Conservation (phyloP, 1,139 yeast genomes). For the Kurtzmaniella quercitrusa region DNA sequence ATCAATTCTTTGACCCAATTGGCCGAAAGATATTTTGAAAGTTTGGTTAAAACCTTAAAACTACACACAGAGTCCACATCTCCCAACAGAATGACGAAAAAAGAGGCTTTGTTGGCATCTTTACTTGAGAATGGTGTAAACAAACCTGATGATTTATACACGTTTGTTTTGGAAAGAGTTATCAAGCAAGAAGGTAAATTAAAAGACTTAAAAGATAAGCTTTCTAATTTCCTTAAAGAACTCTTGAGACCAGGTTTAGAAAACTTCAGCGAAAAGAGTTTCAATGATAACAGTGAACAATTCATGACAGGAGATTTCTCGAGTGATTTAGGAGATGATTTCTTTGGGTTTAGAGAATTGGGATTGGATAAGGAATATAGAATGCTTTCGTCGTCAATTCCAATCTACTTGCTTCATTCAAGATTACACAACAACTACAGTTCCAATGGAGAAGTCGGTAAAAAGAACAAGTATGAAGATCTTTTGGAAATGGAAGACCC, state of each 20-base stretch:
- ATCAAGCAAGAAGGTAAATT: slow-evolving; percentile 67
- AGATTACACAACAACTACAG: slow-evolving; percentile 55
- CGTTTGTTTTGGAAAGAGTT: slow-evolving; percentile 71
- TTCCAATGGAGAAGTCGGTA: slow-evolving; percentile 37
- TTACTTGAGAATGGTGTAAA: slow-evolving; percentile 81
- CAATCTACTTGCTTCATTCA: slow-evolving; percentile 82
- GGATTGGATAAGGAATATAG: slow-evolving; percentile 94
- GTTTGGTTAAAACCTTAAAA: slow-evolving; percentile 68
- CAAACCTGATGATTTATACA: slow-evolving; percentile 71
- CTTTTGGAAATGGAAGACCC: slow-evolving; percentile 49
- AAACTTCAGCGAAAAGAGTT: slow-evolving; percentile 67
- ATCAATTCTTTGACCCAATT: slow-evolving; percentile 76
- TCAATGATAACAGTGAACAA: slow-evolving; percentile 88
- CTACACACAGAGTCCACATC: slow-evolving; percentile 66
- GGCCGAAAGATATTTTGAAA: slow-evolving; percentile 75
- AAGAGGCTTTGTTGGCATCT: slow-evolving; percentile 55
- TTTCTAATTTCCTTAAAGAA: slow-evolving; percentile 74
- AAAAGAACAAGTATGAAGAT: slow-evolving; percentile 58
- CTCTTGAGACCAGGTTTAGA: slow-evolving; percentile 81
- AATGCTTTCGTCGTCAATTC: slow-evolving; percentile 80
- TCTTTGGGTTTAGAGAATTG: slow-evolving; percentile 91
- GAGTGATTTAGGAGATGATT: slow-evolving; percentile 89
- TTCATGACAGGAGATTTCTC: slow-evolving; percentile 93
- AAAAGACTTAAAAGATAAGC: slow-evolving; percentile 60
- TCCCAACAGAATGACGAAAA: slow-evolving; percentile 35